phyloP scores from a whole-genome alignment of 805 yeast genomes.

The Metschnikowia bowlesiae region DNA sequence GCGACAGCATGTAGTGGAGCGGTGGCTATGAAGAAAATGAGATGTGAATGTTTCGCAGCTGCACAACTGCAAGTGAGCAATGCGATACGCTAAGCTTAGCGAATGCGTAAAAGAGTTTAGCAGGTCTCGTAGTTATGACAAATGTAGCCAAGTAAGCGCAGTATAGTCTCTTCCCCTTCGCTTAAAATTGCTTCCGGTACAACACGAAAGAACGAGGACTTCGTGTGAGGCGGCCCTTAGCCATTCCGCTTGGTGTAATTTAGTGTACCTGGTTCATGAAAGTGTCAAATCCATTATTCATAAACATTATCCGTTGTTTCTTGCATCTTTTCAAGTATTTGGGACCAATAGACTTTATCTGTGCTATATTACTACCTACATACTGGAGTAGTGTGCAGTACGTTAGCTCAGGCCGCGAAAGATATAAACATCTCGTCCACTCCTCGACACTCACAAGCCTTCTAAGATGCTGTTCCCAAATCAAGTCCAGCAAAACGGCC shows the following conservation, averaged over 20 bases:
- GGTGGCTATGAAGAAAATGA: not conserved
- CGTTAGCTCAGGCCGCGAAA: constrained; percentile 6
- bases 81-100: not conserved
- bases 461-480: constrained; percentile 14
- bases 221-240: not conserved
- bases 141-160: too few species aligned
- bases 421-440: constrained; percentile 9
- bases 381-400: constrained; percentile 3
- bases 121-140: too few species aligned
- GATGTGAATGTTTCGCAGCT: constrained; percentile 1
- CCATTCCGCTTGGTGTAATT: not conserved
- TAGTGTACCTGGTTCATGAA: too few species aligned
- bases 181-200: not conserved
- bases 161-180: not conserved
- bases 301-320: not conserved
- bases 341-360: not conserved
- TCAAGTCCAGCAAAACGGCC: constrained; percentile 17
- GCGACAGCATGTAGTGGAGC: constrained; percentile 3
- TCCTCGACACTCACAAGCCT: constrained; percentile 1
- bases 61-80: not conserved
- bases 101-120: not conserved
- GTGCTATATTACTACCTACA: not conserved
- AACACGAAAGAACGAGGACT: not conserved
- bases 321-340: not conserved
- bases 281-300: not conserved